Conservation (phyloP, 2,329 filamentous ascomycete genomes). For the Xylariomycetidae sp. region DNA sequence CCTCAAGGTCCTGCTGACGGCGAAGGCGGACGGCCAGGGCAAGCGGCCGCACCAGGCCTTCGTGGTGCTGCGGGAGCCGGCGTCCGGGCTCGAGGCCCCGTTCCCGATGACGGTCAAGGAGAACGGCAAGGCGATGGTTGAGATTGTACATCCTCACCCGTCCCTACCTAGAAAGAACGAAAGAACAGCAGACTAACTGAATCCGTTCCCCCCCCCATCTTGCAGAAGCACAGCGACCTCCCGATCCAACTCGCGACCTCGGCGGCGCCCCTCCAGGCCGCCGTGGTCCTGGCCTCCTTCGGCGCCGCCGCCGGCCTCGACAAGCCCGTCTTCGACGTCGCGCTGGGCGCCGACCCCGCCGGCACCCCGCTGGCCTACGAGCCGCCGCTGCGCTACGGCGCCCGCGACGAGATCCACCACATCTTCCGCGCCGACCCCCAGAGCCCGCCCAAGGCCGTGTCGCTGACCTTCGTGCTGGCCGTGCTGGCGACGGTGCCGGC, state of each 20-base stretch:
- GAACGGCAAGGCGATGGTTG: slow-evolving; percentile 76
- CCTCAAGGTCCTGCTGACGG: slow-evolving; percentile 76
- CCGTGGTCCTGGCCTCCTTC: slow-evolving; percentile 80
- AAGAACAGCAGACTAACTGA: slow-evolving; percentile 18
- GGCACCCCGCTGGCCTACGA: slow-evolving; percentile 54
- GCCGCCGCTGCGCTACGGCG: slow-evolving; percentile 73
- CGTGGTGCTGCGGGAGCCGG: slow-evolving; percentile 69
- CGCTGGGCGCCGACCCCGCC: slow-evolving; percentile 33
- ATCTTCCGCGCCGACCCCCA: slow-evolving; percentile 75
- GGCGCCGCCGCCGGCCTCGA: slow-evolving; percentile 65
- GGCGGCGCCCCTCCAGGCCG: slow-evolving; percentile 65
- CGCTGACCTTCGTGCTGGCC: slow-evolving; percentile 67
- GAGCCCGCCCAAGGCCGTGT: slow-evolving; percentile 76
- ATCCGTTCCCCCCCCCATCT: slow-evolving; percentile 10
- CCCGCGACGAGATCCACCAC: slow-evolving; percentile 81
- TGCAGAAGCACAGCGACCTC: slow-evolving; percentile 80
- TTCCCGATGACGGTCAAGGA: slow-evolving; percentile 82
- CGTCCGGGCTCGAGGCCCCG: slow-evolving; percentile 75
- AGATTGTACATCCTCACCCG: slow-evolving; percentile 59
- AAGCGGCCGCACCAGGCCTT: slow-evolving; percentile 94
- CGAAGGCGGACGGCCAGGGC: slow-evolving; percentile 68
- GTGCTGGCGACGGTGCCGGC: slow-evolving; percentile 69
- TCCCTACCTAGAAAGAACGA: background rate
- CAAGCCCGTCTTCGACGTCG: slow-evolving; percentile 65
- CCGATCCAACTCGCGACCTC: slow-evolving; percentile 73